Evolutionary conservation across 73 alveolate genomes (phyloP).

Genomic region (Paramecium biaurelia): DNA sequence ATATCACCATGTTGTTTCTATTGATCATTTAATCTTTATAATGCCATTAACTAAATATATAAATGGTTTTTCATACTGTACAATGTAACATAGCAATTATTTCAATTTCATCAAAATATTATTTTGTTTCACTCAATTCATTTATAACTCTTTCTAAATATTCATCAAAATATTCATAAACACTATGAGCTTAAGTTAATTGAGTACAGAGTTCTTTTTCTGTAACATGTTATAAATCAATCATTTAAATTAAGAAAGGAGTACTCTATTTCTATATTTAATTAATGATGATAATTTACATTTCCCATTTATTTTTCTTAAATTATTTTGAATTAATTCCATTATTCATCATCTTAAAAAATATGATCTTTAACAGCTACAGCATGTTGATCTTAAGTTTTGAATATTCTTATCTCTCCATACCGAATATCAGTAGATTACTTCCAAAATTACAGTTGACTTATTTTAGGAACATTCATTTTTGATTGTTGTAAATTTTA

Average conservation of each 20-base stretch:
- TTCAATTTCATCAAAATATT: slow-evolving; percentile 25
- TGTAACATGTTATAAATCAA: slow-evolving; percentile 13
- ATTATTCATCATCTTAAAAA: slow-evolving; percentile 7
- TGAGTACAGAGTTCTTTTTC: slow-evolving; percentile 27
- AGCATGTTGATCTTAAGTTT: background rate
- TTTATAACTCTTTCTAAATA: background rate
- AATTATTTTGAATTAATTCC: background rate
- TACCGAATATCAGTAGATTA: background rate
- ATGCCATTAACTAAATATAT: background rate
- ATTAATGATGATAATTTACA: background rate
- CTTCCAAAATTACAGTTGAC: background rate
- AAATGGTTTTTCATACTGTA: no score
- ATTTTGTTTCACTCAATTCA: background rate
- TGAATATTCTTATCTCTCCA: slow-evolving; percentile 20
- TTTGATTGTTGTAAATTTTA: background rate
- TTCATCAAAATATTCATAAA: background rate
- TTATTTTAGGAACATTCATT: background rate
- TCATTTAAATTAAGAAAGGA: background rate
- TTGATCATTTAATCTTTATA: background rate
- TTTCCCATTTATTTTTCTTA: background rate
- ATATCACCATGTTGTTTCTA: slow-evolving; percentile 19
- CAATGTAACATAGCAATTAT: slow-evolving; percentile 31
- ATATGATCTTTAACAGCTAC: slow-evolving; percentile 36
- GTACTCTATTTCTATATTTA: background rate
- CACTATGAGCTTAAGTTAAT: slow-evolving; percentile 14